Percentiles rank a stretch among this genome's conserved stretches.
phyloP scores from a whole-genome alignment of 176 grass and related monocot species.

The Triticum urartu region DNA sequence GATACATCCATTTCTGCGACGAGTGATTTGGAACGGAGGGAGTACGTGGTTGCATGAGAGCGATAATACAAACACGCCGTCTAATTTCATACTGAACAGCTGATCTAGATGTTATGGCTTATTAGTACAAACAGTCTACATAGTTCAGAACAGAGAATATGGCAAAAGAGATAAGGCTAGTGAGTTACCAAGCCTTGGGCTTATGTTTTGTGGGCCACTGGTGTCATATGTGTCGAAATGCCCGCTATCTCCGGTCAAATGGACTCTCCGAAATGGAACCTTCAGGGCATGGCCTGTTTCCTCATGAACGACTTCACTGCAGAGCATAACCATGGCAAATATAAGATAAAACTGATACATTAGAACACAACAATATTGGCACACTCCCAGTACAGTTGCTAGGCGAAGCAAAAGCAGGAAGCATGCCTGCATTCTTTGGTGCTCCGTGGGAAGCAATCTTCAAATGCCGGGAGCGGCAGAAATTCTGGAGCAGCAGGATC shows the following conservation, averaged over 20 bases:
- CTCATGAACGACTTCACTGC: constrained; percentile 85
- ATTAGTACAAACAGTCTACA: not conserved
- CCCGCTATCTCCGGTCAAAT: constrained; percentile 73
- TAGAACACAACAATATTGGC: not conserved
- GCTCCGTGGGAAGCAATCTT: constrained; percentile 91
- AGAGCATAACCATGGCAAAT: constrained; percentile 24
- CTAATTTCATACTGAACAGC: not conserved
- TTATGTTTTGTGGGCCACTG: constrained; percentile 91
- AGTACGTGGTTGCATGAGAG: not conserved
- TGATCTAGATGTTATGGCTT: not conserved
- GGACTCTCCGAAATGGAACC: constrained; percentile 82
- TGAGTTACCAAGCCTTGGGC: constrained; percentile 59
- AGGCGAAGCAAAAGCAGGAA: constrained; percentile 9
- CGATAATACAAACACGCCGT: not conserved
- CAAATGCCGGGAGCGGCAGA: constrained; percentile 90
- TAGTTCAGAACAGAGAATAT: not conserved
- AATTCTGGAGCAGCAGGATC: constrained; percentile 78
- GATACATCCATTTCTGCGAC: too few relatives aligned
- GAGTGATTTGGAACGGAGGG: too few relatives aligned
- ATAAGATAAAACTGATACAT: not conserved
- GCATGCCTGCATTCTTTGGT: constrained; percentile 81
- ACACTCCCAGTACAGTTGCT: not conserved
- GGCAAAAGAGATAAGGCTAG: constrained; percentile 9
- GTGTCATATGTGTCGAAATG: constrained; percentile 96
- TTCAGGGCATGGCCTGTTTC: constrained; percentile 83